Evolutionary conservation across 2,329 filamentous ascomycete species (phyloP).

Genomic region (Emergomyces orientalis): DNA sequence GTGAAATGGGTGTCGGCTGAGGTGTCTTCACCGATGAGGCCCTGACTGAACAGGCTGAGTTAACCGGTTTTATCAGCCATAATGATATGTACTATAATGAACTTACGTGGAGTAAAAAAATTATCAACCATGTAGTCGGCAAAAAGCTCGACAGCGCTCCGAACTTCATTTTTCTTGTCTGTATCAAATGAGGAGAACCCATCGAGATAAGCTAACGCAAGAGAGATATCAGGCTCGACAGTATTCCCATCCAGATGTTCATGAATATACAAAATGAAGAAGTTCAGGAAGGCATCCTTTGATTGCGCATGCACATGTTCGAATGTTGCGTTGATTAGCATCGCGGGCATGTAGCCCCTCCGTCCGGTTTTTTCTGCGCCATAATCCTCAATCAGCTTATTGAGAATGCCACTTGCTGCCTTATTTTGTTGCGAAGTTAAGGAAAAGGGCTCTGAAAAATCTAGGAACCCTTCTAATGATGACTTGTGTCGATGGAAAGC

Average conservation of each 20-base stretch:
- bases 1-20: constrained; percentile 14
- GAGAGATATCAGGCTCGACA: neutral
- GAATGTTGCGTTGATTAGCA: neutral
- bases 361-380: neutral
- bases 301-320: constrained; percentile 1
- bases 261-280: neutral
- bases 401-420: neutral
- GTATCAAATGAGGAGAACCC: neutral
- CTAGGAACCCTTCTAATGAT: neutral
- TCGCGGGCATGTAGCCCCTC: constrained; percentile 1
- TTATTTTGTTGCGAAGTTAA: neutral
- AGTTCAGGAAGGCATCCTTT: neutral
- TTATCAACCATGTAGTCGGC: neutral
- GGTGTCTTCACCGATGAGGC: constrained; percentile 15
- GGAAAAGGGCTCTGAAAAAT: neutral
- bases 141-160: neutral
- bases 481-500: neutral
- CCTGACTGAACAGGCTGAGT: constrained; percentile 12
- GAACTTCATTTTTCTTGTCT: neutral
- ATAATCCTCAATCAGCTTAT: neutral
- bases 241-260: neutral
- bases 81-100: neutral
- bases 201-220: neutral
- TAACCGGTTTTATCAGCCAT: neutral
- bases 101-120: constrained; percentile 1